These are phyloP conservation scores for Russula griseocarnosa DNA, from an alignment of 768 basidiomycete species.

Conservation along the genomic window DNA sequence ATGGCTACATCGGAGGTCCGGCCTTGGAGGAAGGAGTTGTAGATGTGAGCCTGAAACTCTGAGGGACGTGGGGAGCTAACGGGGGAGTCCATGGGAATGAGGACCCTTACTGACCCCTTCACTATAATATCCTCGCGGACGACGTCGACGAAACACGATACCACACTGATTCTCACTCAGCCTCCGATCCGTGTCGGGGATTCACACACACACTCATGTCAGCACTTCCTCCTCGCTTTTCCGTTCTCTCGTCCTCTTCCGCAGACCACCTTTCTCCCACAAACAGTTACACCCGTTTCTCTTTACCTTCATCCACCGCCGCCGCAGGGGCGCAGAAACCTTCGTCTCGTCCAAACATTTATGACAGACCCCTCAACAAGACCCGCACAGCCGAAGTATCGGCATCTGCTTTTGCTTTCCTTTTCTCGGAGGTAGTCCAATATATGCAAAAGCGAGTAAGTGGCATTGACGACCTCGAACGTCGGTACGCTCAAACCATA, in stretches of 20 bases:
- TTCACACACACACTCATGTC: conserved; percentile 37
- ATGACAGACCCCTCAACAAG: conserved; percentile 88
- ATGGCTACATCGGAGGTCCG: conserved; percentile 77
- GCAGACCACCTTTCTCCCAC: conserved; percentile 52
- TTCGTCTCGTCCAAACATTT: conserved; percentile 64
- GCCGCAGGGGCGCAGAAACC: conserved; percentile 38
- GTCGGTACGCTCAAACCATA: conserved; percentile 55
- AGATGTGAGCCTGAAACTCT: conserved; percentile 72
- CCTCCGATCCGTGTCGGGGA: conserved; percentile 5
- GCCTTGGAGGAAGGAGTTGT: conserved; percentile 64
- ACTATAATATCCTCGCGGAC: background rate
- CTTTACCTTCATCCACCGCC: conserved; percentile 51
- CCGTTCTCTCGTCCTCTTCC: conserved; percentile 55
- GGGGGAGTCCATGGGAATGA: conserved; percentile 38
- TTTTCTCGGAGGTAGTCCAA: conserved; percentile 91
- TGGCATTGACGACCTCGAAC: conserved; percentile 93
- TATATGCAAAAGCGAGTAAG: conserved; percentile 95
- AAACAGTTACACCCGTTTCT: conserved; percentile 63
- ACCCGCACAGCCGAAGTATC: conserved; percentile 81
- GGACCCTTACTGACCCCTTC: conserved; percentile 8
- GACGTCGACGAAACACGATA: background rate
- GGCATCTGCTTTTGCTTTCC: conserved; percentile 75
- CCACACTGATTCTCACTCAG: background rate
- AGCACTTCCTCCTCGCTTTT: conserved; percentile 56
- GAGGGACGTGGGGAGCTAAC: conserved; percentile 45